A percentile compares a stretch with the other conserved stretches of the same genome.
phyloP scores from a whole-genome alignment of 2,329 filamentous ascomycete genomes.

The Trichoderma atroviride region DNA sequence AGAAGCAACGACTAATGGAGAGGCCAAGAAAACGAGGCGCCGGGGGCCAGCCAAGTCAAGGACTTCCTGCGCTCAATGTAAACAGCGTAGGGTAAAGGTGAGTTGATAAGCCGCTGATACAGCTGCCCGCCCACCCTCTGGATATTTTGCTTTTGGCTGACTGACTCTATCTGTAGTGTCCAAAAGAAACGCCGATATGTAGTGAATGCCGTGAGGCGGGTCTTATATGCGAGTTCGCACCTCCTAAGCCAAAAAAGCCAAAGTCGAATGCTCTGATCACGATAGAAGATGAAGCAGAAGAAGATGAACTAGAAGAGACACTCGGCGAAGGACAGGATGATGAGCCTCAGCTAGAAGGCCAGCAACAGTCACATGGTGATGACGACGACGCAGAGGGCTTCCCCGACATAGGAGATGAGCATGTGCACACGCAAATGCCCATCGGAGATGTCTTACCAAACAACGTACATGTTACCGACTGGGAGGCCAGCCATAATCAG shows the following conservation, averaged over 20 bases:
- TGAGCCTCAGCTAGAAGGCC: neutral
- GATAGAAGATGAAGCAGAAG: conserved; percentile 30
- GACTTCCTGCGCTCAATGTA: conserved; percentile 43
- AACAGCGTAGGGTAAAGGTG: conserved; percentile 44
- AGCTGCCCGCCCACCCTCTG: neutral
- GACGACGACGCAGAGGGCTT: conserved; percentile 29
- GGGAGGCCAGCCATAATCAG: conserved; percentile 29
- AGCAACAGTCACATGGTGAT: conserved; percentile 20
- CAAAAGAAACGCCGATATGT: conserved; percentile 46
- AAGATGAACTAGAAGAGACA: conserved; percentile 20
- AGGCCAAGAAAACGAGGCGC: conserved; percentile 31
- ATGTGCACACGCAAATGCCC: conserved; percentile 37
- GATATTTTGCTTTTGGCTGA: conserved; percentile 28
- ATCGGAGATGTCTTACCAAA: conserved; percentile 36
- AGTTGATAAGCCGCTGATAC: conserved; percentile 11
- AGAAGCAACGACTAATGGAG: conserved; percentile 13
- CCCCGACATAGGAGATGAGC: conserved; percentile 27
- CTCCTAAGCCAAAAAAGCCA: conserved; percentile 36
- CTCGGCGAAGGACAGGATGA: conserved; percentile 26
- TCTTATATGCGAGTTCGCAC: conserved; percentile 45
- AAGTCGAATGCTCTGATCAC: conserved; percentile 31
- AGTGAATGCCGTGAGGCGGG: conserved; percentile 41
- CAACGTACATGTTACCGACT: conserved; percentile 31
- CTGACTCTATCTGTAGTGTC: conserved; percentile 42
- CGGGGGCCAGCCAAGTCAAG: conserved; percentile 36